These are phyloP conservation scores for Chalciporus piperatus DNA, from an alignment of 768 basidiomycete species.

Conservation along the genomic window DNA sequence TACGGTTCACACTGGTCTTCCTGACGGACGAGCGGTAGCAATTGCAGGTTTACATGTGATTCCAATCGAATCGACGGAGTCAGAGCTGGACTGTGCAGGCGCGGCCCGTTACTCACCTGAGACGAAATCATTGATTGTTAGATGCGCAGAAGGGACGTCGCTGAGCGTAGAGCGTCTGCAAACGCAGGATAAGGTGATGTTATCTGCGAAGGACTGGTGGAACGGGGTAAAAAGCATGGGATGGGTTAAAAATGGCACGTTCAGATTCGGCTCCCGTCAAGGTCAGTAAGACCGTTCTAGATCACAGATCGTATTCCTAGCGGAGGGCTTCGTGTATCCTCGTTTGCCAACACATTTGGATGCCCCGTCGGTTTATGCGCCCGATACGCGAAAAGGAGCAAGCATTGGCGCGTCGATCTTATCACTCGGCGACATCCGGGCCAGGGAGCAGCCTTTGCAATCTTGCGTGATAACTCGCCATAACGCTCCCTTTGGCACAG, in stretches of 20 bases:
- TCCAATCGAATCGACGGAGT: constrained; percentile 1
- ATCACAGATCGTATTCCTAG: background rate
- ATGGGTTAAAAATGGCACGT: constrained; percentile 18
- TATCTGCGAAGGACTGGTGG: constrained; percentile 73
- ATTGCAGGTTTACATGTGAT: constrained; percentile 20
- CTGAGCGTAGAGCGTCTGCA: constrained; percentile 57
- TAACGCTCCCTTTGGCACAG: background rate
- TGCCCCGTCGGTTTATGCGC: background rate
- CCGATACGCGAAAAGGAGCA: background rate
- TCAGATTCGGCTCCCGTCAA: constrained; percentile 4
- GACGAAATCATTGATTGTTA: constrained; percentile 44
- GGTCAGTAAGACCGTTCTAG: background rate
- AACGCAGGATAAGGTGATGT: constrained; percentile 53
- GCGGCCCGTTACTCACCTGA: constrained; percentile 42
- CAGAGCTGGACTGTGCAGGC: constrained; percentile 34
- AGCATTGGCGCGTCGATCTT: background rate
- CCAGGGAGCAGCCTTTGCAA: too few species aligned
- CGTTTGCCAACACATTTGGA: background rate
- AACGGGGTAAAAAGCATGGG: constrained; percentile 53
- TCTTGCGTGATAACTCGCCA: background rate
- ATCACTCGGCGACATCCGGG: background rate
- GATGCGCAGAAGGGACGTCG: constrained; percentile 51
- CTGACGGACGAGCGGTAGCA: constrained; percentile 24
- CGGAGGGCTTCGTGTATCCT: background rate
- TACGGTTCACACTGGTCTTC: constrained; percentile 19